These are phyloP conservation scores for Pseudonectria foliicola DNA, from an alignment of 2,329 filamentous ascomycete species.

Conservation along the genomic window DNA sequence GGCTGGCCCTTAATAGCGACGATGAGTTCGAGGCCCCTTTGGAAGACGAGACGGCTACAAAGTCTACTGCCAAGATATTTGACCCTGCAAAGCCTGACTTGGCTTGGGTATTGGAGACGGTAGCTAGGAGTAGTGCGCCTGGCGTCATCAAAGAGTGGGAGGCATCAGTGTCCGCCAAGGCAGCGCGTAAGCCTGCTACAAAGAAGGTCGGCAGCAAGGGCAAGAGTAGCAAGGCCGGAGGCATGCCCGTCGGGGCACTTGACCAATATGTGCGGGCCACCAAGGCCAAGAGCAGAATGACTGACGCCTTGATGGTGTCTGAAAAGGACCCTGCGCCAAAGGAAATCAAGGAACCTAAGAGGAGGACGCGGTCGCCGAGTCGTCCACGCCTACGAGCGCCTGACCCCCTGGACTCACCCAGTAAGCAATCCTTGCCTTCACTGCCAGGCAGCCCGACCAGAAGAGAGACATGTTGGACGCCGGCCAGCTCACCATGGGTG, in stretches of 20 bases:
- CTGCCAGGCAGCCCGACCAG: constrained; percentile 15
- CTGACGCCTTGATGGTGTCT: constrained; percentile 1
- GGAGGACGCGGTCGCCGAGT: constrained; percentile 5
- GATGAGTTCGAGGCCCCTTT: constrained; percentile 50
- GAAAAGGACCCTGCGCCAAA: constrained; percentile 6
- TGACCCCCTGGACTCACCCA: constrained; percentile 19
- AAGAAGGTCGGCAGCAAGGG: constrained; percentile 16
- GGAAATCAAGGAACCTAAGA: constrained; percentile 3
- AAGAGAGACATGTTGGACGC: constrained; percentile 28
- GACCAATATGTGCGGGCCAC: constrained; percentile 35
- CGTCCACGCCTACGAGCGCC: constrained; percentile 16
- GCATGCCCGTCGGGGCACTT: constrained; percentile 25
- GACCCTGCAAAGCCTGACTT: constrained; percentile 57
- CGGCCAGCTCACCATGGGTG: constrained; percentile 35
- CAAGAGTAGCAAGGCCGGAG: constrained; percentile 11
- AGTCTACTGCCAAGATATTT: constrained; percentile 37
- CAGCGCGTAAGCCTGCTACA: constrained; percentile 14
- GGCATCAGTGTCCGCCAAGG: constrained; percentile 13
- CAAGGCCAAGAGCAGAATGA: constrained; percentile 22
- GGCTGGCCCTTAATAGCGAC: constrained; percentile 57
- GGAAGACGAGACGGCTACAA: constrained; percentile 17
- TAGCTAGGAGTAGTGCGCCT: constrained; percentile 22
- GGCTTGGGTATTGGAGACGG: constrained; percentile 32
- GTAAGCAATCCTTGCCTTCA: constrained; percentile 29
- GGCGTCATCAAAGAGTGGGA: constrained; percentile 22